Percentiles rank a stretch among this genome's conserved stretches.
phyloP scores from a whole-genome alignment of 2,329 filamentous ascomycete species.

The Chrysoporthe puriensis region DNA sequence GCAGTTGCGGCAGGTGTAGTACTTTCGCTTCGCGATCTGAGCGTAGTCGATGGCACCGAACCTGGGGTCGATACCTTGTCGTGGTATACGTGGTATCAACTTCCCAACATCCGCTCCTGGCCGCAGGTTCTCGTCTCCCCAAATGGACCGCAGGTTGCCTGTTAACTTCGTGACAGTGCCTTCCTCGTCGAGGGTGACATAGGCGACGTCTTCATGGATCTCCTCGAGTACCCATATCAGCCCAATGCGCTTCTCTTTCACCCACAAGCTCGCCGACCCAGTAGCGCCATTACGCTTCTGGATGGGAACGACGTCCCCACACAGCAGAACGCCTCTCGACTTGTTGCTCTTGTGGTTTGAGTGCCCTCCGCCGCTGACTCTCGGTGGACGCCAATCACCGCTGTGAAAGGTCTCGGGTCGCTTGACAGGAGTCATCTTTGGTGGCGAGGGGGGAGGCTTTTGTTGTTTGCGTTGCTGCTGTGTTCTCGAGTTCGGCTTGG shows the following conservation, averaged over 20 bases:
- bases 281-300: constrained; percentile 91
- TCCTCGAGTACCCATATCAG: constrained; percentile 98
- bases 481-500: constrained; percentile 71
- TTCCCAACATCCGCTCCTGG: constrained; percentile 75
- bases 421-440: constrained; percentile 56
- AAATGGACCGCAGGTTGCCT: constrained; percentile 84
- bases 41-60: constrained; percentile 79
- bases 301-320: constrained; percentile 97
- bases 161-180: constrained; percentile 71
- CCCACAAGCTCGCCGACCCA: constrained; percentile 94
- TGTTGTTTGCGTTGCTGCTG: constrained; percentile 36
- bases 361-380: constrained; percentile 48
- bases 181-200: constrained; percentile 75
- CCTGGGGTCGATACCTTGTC: constrained; percentile 70
- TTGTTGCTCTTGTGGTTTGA: constrained; percentile 72
- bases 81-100: constrained; percentile 81
- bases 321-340: constrained; percentile 76
- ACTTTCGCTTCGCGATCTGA: constrained; percentile 70
- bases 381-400: constrained; percentile 57
- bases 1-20: constrained; percentile 83
- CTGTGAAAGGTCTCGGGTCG: constrained; percentile 67
- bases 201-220: constrained; percentile 90
- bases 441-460: constrained; percentile 36
- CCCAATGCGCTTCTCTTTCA: constrained; percentile 93
- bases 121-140: constrained; percentile 71